phyloP scores from a whole-genome alignment of 1,284 basidiomycete species.

The Mycosarcoma maydis region DNA sequence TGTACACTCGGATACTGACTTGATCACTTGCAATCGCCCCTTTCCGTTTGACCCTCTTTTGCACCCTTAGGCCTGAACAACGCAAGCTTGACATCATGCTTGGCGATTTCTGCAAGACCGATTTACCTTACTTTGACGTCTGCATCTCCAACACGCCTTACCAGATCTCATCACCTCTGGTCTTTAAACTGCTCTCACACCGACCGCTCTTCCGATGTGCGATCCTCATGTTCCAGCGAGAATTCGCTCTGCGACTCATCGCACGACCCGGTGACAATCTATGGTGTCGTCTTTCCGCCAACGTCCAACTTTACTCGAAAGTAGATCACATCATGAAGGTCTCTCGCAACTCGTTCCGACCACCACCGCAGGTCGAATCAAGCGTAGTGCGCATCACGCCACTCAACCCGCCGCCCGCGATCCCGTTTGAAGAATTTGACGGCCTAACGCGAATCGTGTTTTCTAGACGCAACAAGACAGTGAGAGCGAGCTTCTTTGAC shows the following conservation, averaged over 20 bases:
- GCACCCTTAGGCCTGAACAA: slow-evolving; percentile 96
- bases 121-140: slow-evolving; percentile 96
- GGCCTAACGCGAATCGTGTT: slow-evolving; percentile 91
- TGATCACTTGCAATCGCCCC: too few species aligned
- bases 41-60: too few species aligned
- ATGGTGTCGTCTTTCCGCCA: slow-evolving; percentile 94
- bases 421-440: slow-evolving; percentile 97
- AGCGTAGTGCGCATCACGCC: slow-evolving; percentile 91
- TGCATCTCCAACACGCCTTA: slow-evolving; percentile 99
- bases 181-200: slow-evolving; percentile 95
- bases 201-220: slow-evolving; percentile 91
- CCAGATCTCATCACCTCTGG: slow-evolving; percentile 96
- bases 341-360: slow-evolving; percentile 93
- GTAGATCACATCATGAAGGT: slow-evolving; percentile 98
- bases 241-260: slow-evolving; percentile 92
- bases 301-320: slow-evolving; percentile 94
- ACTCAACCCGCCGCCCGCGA: slow-evolving; percentile 90
- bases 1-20: too few species aligned
- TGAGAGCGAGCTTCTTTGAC: slow-evolving; percentile 81
- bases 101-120: slow-evolving; percentile 96
- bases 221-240: slow-evolving; percentile 99
- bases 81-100: slow-evolving; percentile 92
- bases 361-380: slow-evolving; percentile 92
- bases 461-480: slow-evolving; percentile 86
- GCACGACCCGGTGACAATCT: slow-evolving; percentile 84